Percentiles rank a stretch among this genome's conserved stretches.
Conservation (phyloP, 768 basidiomycete species). For the Gloeostereum incarnatum region DNA sequence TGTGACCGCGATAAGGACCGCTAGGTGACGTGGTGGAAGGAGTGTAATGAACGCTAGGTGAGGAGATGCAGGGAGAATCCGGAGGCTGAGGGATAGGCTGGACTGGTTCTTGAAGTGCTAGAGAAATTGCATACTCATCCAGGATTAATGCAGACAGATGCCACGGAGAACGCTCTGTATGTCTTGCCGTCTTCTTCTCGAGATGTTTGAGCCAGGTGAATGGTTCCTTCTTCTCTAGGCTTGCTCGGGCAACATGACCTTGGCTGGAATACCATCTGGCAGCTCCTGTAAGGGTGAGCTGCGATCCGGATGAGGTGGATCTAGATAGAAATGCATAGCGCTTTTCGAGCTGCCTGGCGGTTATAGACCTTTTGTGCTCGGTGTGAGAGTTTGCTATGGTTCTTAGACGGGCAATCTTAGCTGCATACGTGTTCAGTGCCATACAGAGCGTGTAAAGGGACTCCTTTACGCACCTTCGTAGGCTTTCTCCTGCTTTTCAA, state of each 20-base stretch:
- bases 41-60: slow-evolving; percentile 3
- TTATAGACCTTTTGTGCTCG: slow-evolving; percentile 53
- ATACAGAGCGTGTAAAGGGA: neutral
- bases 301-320: slow-evolving; percentile 17
- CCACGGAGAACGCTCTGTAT: slow-evolving; percentile 37
- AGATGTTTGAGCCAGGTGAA: slow-evolving; percentile 68
- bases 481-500: slow-evolving; percentile 51
- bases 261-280: slow-evolving; percentile 55
- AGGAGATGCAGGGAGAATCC: slow-evolving; percentile 2
- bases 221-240: slow-evolving; percentile 58
- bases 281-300: slow-evolving; percentile 38
- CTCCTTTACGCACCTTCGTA: slow-evolving; percentile 37
- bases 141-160: slow-evolving; percentile 59
- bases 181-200: slow-evolving; percentile 30
- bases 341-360: slow-evolving; percentile 53
- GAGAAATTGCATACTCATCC: slow-evolving; percentile 52
- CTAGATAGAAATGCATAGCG: slow-evolving; percentile 50
- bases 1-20: slow-evolving; percentile 12
- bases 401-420: slow-evolving; percentile 48
- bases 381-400: slow-evolving; percentile 41
- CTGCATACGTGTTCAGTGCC: slow-evolving; percentile 24
- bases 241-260: slow-evolving; percentile 32
- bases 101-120: slow-evolving; percentile 10
- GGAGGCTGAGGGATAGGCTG: slow-evolving; percentile 8
- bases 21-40: slow-evolving; percentile 12